A percentile compares a stretch with the other conserved stretches of the same genome.
Conservation (phyloP, 805 yeast genomes). For the Candida vartiovaarae region DNA sequence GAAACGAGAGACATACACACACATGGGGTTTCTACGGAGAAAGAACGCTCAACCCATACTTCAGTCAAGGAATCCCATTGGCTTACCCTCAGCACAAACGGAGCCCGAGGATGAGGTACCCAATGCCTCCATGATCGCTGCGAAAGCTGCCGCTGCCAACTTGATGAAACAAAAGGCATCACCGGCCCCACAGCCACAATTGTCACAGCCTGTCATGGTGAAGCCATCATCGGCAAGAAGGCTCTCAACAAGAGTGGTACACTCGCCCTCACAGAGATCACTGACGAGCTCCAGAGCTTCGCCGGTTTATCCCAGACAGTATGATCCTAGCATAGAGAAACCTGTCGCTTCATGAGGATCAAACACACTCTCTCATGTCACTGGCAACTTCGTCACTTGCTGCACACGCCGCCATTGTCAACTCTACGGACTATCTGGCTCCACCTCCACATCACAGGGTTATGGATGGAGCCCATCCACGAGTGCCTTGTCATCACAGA, state of each 20-base stretch:
- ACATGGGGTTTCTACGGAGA: constrained; percentile 20
- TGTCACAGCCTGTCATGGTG: not conserved
- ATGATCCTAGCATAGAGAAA: constrained; percentile 4
- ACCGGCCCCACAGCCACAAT: not conserved
- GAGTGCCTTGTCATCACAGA: constrained; percentile 13
- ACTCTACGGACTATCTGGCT: constrained; percentile 6
- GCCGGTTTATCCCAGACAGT: not conserved
- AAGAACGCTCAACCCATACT: constrained; percentile 14
- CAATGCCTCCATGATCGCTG: constrained; percentile 16
- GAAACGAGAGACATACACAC: too few relatives aligned
- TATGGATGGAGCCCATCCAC: constrained; percentile 10
- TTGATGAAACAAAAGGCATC: not conserved
- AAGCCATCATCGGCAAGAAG: not conserved
- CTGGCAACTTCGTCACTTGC: constrained; percentile 4
- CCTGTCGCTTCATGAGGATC: constrained; percentile 3
- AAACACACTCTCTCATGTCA: constrained; percentile 7
- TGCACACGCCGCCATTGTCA: constrained; percentile 9
- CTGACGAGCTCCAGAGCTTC: not conserved
- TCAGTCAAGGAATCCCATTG: constrained; percentile 18
- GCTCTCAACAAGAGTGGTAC: not conserved
- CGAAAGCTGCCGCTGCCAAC: constrained; percentile 18
- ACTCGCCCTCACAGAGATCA: constrained; percentile 3
- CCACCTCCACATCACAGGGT: constrained; percentile 6
- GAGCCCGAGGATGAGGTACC: not conserved
- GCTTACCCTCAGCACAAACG: constrained; percentile 11